phyloP scores from a whole-genome alignment of 129 eudicot genomes.

The Flaveria trinervia region DNA sequence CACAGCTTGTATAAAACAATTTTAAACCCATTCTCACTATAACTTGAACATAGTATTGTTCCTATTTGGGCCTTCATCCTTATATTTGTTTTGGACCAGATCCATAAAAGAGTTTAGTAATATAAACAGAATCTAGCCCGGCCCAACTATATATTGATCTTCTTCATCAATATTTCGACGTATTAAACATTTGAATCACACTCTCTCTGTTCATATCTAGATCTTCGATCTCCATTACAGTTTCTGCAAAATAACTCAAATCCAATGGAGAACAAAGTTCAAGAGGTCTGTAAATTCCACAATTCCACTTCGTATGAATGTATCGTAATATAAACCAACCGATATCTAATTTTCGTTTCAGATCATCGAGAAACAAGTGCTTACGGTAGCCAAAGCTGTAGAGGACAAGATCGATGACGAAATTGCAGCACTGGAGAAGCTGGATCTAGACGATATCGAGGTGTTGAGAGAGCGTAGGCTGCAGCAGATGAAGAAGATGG shows the following conservation, averaged over 20 bases:
- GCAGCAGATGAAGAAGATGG: slow-evolving; percentile 98
- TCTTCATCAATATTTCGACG: neutral
- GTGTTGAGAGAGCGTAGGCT: slow-evolving; percentile 72
- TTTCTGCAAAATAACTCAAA: neutral
- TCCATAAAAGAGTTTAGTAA: too few relatives aligned
- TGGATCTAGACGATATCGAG: slow-evolving; percentile 86
- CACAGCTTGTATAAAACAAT: too few relatives aligned
- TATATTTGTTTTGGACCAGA: neutral
- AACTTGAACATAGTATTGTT: neutral
- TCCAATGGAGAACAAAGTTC: slow-evolving; percentile 64
- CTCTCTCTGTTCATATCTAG: slow-evolving; percentile 11
- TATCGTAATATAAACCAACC: neutral
- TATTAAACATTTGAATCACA: neutral
- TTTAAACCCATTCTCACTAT: too few relatives aligned
- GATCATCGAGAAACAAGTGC: slow-evolving; percentile 81
- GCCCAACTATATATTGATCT: neutral
- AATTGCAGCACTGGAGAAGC: slow-evolving; percentile 80
- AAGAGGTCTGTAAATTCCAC: slow-evolving; percentile 48
- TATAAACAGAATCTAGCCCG: neutral
- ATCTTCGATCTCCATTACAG: slow-evolving; percentile 23
- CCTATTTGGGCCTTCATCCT: neutral
- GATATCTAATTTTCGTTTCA: slow-evolving; percentile 23
- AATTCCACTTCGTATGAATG: neutral
- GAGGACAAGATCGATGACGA: slow-evolving; percentile 90
- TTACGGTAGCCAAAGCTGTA: slow-evolving; percentile 88